Percentiles rank a stretch among this genome's conserved stretches.
phyloP scores from a whole-genome alignment of 2,329 filamentous ascomycete genomes.

The Alternaria solani region DNA sequence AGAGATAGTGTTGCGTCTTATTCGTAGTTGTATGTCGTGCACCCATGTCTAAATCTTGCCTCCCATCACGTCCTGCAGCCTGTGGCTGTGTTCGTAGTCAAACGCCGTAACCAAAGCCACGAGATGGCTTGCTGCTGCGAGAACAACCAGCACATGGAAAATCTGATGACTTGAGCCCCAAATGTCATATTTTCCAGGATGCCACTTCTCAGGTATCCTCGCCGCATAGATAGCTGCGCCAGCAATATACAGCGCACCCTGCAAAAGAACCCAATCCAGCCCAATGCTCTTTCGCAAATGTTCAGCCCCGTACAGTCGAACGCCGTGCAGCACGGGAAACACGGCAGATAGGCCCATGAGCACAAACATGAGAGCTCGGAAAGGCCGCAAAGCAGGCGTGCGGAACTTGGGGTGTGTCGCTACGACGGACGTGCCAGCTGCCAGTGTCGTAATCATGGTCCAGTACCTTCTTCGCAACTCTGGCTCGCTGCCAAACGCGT shows the following conservation, averaged over 20 bases:
- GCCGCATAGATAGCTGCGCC: constrained; percentile 87
- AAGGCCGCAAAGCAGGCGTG: constrained; percentile 82
- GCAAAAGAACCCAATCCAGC: constrained; percentile 78
- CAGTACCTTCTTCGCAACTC: constrained; percentile 75
- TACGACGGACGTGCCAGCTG: constrained; percentile 76
- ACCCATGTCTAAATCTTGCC: background rate
- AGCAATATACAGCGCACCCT: constrained; percentile 84
- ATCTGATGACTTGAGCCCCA: constrained; percentile 95
- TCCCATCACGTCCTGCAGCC: constrained; percentile 12
- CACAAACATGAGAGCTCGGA: constrained; percentile 89
- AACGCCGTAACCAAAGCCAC: constrained; percentile 84
- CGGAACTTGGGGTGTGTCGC: constrained; percentile 85
- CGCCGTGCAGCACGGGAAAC: constrained; percentile 81
- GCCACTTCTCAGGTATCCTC: constrained; percentile 82
- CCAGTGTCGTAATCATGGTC: constrained; percentile 78
- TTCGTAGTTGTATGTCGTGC: background rate
- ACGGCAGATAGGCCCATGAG: constrained; percentile 84
- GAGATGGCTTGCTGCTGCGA: constrained; percentile 83
- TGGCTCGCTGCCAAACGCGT: constrained; percentile 67
- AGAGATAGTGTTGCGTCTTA: background rate
- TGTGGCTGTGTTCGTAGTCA: constrained; percentile 75
- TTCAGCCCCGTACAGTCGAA: constrained; percentile 70
- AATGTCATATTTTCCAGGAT: constrained; percentile 84
- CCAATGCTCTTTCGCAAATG: constrained; percentile 77
- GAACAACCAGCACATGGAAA: constrained; percentile 87